Base-by-base conservation (phyloP, 176 grass and related monocot species). In the Leersia perrieri region DNA sequence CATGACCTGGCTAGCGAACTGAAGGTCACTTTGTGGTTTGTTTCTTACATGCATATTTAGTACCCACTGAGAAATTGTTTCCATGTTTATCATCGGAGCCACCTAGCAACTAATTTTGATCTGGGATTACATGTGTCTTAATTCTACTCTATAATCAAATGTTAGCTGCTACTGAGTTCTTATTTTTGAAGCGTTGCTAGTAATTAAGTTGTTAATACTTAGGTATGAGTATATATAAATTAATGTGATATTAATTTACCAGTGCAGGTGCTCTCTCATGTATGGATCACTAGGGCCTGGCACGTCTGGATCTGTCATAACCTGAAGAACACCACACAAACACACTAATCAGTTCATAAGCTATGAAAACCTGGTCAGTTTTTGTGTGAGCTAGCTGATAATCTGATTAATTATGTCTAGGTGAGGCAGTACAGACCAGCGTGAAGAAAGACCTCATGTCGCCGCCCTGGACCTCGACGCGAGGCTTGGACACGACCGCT, bases 291-390 rank as follows among this genome's bases (percentile, higher is more conserved):
- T 97, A 70, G 94, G 94, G 32, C 94, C 94, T 39, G 94, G 94
- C n/a, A 97, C 94, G 41, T 97, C 94, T 62, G 94, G 94, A 55
- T 97, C 94, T 67, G 94, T 97, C 94, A 97, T 91, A 64, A 97
- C 78, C 94, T 97, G 87, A 83, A 87, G 3, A 74, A 36, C 12
- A 74, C 7, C 33, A 75, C 33, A 75, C 25, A 27, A 39, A 42
- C 23, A 10, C 40, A 20, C 22, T 63, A 38, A 12, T 41, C 39
- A 41, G 5, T 1, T 41, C 5, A 20, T 28, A 80, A 70, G 42
- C 25, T 62, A 42, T 55, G 53, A 32, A 18, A 75, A 45, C 51
- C 45, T 44, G 68, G 36, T 35, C 18, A 70, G 29, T 10, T n/a
- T 60, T 5, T 58, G 34, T 70, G 42, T 40, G 23, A 22, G 18